Conservation (phyloP, 2,329 filamentous ascomycete species). For the Beauveria brongniartii region DNA sequence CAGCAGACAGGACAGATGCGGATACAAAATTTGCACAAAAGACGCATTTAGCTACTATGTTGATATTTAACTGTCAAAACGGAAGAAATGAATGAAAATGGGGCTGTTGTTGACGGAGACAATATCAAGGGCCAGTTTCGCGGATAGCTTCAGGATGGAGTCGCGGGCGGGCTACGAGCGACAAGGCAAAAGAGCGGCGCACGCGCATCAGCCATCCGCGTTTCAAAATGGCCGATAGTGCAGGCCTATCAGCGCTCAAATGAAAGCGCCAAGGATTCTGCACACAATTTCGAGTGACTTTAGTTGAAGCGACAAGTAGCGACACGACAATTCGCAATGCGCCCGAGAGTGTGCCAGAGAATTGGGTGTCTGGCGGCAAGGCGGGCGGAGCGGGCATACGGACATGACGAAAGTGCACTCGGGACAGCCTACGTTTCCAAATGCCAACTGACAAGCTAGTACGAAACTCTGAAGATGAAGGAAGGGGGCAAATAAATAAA, state of each 20-base stretch:
- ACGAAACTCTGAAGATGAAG: slow-evolving; percentile 18
- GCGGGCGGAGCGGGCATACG: slow-evolving; percentile 2
- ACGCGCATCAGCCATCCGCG: background rate
- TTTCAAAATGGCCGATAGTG: background rate
- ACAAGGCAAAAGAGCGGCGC: background rate
- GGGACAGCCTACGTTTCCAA: background rate
- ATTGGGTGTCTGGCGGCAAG: slow-evolving; percentile 3
- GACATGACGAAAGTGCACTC: background rate
- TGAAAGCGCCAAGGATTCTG: slow-evolving; percentile 1
- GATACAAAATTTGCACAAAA: slow-evolving; percentile 1
- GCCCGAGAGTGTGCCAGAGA: slow-evolving; percentile 21
- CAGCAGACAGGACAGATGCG: background rate
- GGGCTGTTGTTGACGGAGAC: slow-evolving; percentile 5
- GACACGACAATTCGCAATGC: slow-evolving; percentile 24
- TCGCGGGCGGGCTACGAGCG: background rate
- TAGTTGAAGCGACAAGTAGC: slow-evolving; percentile 3
- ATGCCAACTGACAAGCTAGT: slow-evolving; percentile 10
- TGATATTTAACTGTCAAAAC: background rate
- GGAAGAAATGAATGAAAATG: background rate
- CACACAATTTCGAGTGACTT: background rate
- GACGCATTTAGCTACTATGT: background rate
- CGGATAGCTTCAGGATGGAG: slow-evolving; percentile 14
- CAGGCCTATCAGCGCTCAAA: slow-evolving; percentile 11
- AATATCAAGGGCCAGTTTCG: slow-evolving; percentile 5
- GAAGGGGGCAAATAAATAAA: slow-evolving; percentile 17